Conservation (phyloP, 495 filamentous ascomycete genomes). For the Aspergillus baeticus region DNA sequence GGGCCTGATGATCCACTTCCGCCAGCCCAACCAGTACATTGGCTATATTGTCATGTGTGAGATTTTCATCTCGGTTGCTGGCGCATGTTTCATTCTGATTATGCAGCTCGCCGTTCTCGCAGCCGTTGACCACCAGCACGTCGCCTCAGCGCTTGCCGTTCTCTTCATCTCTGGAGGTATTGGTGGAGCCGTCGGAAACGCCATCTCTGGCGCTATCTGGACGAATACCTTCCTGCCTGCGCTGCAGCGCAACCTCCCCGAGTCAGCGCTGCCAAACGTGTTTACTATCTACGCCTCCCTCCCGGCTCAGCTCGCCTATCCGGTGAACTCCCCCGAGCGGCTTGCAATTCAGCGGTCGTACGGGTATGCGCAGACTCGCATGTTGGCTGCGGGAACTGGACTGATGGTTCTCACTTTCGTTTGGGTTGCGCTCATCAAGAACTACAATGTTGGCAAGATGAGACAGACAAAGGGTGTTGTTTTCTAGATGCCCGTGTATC, state of each 20-base stretch:
- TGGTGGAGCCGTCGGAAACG: slow-evolving; percentile 62
- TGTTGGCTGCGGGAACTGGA: slow-evolving; percentile 48
- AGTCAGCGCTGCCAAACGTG: slow-evolving; percentile 30
- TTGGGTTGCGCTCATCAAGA: slow-evolving; percentile 46
- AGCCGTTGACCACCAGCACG: slow-evolving; percentile 59
- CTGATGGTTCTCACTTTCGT: slow-evolving; percentile 46
- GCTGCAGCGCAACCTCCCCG: slow-evolving; percentile 57
- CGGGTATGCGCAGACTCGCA: slow-evolving; percentile 51
- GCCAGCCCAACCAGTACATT: slow-evolving; percentile 52
- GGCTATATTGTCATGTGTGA: slow-evolving; percentile 72
- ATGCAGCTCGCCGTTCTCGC: slow-evolving; percentile 70
- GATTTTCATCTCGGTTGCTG: slow-evolving; percentile 67
- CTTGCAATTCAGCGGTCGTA: slow-evolving; percentile 56
- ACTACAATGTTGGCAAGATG: slow-evolving; percentile 54
- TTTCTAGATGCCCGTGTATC: too few relatives aligned
- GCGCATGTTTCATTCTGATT: slow-evolving; percentile 56
- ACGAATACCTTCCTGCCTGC: slow-evolving; percentile 54
- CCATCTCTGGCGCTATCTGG: slow-evolving; percentile 67
- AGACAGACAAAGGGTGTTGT: slow-evolving; percentile 37
- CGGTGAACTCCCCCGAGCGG: slow-evolving; percentile 45
- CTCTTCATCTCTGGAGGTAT: slow-evolving; percentile 59
- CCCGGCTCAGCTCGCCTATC: slow-evolving; percentile 51
- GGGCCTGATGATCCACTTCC: slow-evolving; percentile 66
- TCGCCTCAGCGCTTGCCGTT: slow-evolving; percentile 65
- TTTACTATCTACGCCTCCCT: slow-evolving; percentile 52